Evolutionary conservation across 2,329 filamentous ascomycete species (phyloP), one percentile per base, ranked within the genome.

Genomic region (Ploettnerulaceae sp.): DNA sequence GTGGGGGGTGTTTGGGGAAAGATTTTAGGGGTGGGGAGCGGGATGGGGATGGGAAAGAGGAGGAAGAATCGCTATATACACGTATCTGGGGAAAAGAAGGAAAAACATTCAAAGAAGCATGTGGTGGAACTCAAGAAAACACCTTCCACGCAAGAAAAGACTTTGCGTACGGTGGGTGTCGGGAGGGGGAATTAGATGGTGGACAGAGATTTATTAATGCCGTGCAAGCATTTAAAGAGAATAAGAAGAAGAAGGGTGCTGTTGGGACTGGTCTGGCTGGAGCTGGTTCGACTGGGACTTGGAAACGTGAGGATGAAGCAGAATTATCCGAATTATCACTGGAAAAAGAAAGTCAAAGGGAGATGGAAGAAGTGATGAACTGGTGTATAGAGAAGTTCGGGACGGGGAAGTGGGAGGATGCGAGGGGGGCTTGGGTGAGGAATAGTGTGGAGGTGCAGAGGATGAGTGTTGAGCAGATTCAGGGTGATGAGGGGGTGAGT

Each of bases 321-420:
- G n/a, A n/a, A n/a, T n/a, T n/a, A n/a, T n/a, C n/a, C n/a, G n/a
- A n/a, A n/a, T n/a, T n/a, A n/a, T n/a, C n/a, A 20, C 45, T 57
- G 28, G 65, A 67, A 43, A 49, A 51, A 45, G 58, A 63, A 42
- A 67, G 64, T 56, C 49, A 52, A 25, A 56, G 57, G 15, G 73
- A 75, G 57, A 58, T 75, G 21, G 60, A 64, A 29, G 57, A 51
- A 6, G 57, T 74, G 24, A 46, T 73, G 28, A 61, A 66, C 24
- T 74, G 67, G 60, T 75, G 71, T 59, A 60, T 58, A 48, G 36
- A 56, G 18, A 71, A 68, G 48, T 76, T 74, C 62, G 72, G 73
- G 15, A 65, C 61, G 12, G 61, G 53, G 3, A 61, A 55, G 54
- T 63, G 66, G 56, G 49, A 55, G 24, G 72, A 77, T 66, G 73